Percentiles rank a stretch among this genome's conserved stretches.
These are phyloP conservation scores for Chlorella sorokiniana DNA, from an alignment of 139 green algal species.

Conservation along the genomic window DNA sequence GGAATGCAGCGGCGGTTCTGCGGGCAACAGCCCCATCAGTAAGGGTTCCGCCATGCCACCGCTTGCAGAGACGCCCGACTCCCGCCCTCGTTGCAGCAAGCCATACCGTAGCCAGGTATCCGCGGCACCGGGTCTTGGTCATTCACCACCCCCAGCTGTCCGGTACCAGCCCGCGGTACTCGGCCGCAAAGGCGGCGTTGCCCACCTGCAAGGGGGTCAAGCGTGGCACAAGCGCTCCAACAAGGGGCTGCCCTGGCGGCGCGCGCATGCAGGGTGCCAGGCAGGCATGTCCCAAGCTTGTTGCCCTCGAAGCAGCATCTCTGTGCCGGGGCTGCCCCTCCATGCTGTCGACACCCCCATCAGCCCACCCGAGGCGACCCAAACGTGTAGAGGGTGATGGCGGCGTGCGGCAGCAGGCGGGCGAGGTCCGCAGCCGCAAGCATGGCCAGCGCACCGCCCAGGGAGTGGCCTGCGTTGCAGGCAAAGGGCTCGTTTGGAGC, in stretches of 20 bases:
- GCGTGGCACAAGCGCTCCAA: no score
- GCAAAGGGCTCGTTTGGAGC: no score
- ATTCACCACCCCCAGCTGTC: slow-evolving; percentile 24
- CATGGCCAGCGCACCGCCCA: slow-evolving; percentile 11
- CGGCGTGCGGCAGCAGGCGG: background rate
- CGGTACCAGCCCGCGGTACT: slow-evolving; percentile 10
- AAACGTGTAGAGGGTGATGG: slow-evolving; percentile 62
- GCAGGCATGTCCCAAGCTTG: no score
- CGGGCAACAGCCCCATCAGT: no score
- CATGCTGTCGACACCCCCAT: no score
- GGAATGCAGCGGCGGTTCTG: no score
- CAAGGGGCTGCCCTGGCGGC: no score
- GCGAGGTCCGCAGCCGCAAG: slow-evolving; percentile 1
- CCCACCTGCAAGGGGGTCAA: slow-evolving; percentile 2
- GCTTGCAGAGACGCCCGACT: background rate
- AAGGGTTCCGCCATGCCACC: no score
- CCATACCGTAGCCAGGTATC: background rate
- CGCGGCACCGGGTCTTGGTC: slow-evolving; percentile 21
- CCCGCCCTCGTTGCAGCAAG: background rate
- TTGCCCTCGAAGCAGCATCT: no score
- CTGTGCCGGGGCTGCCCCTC: no score
- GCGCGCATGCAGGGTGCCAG: no score
- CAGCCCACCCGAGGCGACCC: slow-evolving; percentile 66
- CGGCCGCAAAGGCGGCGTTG: slow-evolving; percentile 15
- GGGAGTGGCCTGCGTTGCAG: slow-evolving; percentile 1